phyloP scores from a whole-genome alignment of 345 rosid species.

The Gossypium turneri region DNA sequence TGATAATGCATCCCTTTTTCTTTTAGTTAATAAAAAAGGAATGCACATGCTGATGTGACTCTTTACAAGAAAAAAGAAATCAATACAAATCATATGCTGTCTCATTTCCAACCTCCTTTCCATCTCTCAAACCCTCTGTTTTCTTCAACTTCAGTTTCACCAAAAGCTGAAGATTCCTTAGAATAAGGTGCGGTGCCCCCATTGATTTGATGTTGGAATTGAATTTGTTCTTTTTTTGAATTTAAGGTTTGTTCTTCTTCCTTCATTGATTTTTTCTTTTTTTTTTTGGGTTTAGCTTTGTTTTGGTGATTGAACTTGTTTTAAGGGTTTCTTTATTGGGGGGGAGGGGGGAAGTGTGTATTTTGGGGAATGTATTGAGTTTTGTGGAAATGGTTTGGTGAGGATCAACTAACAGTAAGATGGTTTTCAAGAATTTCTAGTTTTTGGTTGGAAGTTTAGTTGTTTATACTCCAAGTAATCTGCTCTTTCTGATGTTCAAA shows the following conservation, averaged over 20 bases:
- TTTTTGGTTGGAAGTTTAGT: background rate
- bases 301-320: background rate
- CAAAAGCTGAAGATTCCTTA: slow-evolving; percentile 20
- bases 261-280: background rate
- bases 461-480: background rate
- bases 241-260: background rate
- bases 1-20: background rate
- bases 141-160: background rate
- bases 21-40: background rate
- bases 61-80: background rate
- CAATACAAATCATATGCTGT: background rate
- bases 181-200: slow-evolving; percentile 13
- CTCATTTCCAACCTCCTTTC: background rate
- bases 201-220: slow-evolving; percentile 9
- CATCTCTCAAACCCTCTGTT: slow-evolving; percentile 1
- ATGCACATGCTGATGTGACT: background rate
- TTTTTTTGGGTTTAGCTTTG: background rate
- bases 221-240: slow-evolving; percentile 2
- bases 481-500: background rate
- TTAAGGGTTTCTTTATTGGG: background rate
- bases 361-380: slow-evolving; percentile 9
- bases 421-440: background rate
- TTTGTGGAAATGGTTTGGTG: background rate
- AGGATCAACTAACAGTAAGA: slow-evolving; percentile 15
- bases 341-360: background rate